Evolutionary conservation across 1,139 yeast genomes (phyloP).

Genomic region (Saccharomyces hybrid): DNA sequence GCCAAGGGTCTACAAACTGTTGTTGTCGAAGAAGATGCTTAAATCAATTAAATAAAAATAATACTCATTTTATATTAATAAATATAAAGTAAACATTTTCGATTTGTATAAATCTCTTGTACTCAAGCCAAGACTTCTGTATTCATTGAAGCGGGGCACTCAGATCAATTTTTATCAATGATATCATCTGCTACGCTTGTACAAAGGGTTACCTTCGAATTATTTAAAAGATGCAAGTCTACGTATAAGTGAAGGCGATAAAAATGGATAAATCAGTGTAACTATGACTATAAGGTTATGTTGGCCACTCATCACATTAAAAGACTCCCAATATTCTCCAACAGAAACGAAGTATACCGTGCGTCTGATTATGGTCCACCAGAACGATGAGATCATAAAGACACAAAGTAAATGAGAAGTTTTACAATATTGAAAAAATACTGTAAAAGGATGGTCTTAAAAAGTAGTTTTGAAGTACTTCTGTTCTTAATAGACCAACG

Average conservation of each 20-base stretch:
- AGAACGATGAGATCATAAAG: conserved; percentile 11
- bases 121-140: neutral
- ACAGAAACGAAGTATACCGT: conserved; percentile 2
- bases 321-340: conserved; percentile 17
- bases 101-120: conserved; percentile 8
- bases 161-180: neutral
- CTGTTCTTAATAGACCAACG: conserved; percentile 32
- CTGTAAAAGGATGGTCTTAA: conserved; percentile 19
- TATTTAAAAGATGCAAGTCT: neutral
- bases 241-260: neutral
- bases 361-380: conserved; percentile 6
- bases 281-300: conserved; percentile 31
- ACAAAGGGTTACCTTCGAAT: neutral
- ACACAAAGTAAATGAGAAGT: conserved; percentile 13
- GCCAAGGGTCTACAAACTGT: conserved; percentile 97
- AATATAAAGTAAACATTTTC: conserved; percentile 8
- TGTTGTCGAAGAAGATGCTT: conserved; percentile 87
- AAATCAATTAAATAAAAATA: conserved; percentile 30
- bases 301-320: conserved; percentile 35
- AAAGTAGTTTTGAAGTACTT: conserved; percentile 20
- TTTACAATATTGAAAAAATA: conserved; percentile 13
- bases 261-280: conserved; percentile 29
- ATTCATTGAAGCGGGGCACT: neutral
- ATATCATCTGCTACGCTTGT: neutral
- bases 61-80: conserved; percentile 8